A percentile compares a stretch with the other conserved stretches of the same genome.
These are phyloP conservation scores for Gossypium thurberi DNA, from an alignment of 345 rosid genomes.

Conservation along the genomic window DNA sequence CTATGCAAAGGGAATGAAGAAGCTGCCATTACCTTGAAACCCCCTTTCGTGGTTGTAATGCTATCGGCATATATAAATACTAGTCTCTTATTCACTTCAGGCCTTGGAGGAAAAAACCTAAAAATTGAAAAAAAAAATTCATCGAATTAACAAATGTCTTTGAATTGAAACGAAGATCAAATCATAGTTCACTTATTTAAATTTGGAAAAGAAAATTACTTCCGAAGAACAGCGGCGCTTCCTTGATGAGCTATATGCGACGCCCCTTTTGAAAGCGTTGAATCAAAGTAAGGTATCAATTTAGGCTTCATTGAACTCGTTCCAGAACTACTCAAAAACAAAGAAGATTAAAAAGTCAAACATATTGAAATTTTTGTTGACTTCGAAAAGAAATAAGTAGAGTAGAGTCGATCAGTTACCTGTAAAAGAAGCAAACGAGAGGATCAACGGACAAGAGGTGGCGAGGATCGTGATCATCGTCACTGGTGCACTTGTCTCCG, in stretches of 20 bases:
- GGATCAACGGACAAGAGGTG: slow-evolving; percentile 38
- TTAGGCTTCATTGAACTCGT: slow-evolving; percentile 41
- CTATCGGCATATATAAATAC: slow-evolving; percentile 31
- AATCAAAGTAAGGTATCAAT: slow-evolving; percentile 39
- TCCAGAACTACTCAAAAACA: slow-evolving; percentile 27
- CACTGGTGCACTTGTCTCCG: slow-evolving; percentile 3
- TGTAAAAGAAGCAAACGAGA: slow-evolving; percentile 39
- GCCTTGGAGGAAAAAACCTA: slow-evolving; percentile 38
- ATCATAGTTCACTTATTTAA: not conserved
- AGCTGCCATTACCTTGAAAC: slow-evolving; percentile 45
- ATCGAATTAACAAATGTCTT: not conserved
- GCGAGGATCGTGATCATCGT: not conserved
- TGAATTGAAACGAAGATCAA: not conserved
- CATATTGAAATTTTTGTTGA: not conserved
- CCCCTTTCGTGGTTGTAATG: slow-evolving; percentile 32
- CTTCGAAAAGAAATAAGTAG: not conserved
- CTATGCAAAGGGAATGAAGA: slow-evolving; percentile 32
- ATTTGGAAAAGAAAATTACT: slow-evolving; percentile 4
- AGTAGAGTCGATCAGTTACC: slow-evolving; percentile 11
- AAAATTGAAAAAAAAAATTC: not conserved
- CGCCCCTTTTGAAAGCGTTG: slow-evolving; percentile 36
- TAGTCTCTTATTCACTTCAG: slow-evolving; percentile 27
- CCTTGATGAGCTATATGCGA: slow-evolving; percentile 33
- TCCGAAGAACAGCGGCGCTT: slow-evolving; percentile 28
- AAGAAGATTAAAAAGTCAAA: not conserved